Conservation (phyloP, 768 basidiomycete species). For the Rhodotorula graminis region DNA sequence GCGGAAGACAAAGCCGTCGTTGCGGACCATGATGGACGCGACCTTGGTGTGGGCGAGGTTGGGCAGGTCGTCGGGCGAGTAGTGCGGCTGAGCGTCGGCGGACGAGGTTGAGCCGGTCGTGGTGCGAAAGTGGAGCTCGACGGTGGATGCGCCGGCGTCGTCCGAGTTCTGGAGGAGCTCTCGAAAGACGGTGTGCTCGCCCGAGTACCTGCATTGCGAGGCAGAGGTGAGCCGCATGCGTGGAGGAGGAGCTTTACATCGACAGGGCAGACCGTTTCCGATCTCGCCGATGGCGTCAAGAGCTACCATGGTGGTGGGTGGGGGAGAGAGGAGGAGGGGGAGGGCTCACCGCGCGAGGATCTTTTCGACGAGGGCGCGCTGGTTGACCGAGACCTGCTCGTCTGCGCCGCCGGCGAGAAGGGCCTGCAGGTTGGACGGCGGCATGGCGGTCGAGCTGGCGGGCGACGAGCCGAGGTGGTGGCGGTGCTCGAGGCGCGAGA, state of each 20-base stretch:
- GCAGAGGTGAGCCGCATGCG: not conserved
- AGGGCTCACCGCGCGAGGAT: constrained; percentile 3
- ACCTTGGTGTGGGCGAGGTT: constrained; percentile 54
- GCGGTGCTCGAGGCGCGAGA: no score
- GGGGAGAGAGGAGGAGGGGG: no score
- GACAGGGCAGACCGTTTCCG: not conserved
- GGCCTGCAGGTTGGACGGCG: constrained; percentile 4
- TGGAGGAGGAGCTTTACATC: not conserved
- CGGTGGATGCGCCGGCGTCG: constrained; percentile 55
- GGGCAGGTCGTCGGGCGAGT: constrained; percentile 4
- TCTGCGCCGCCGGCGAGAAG: constrained; percentile 27
- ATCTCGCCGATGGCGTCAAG: no score
- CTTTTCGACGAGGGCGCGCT: constrained; percentile 36
- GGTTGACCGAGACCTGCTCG: constrained; percentile 37
- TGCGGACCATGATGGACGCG: constrained; percentile 65
- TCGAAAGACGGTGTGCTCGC: constrained; percentile 80
- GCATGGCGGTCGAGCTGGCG: not conserved
- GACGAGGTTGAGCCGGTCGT: constrained; percentile 8
- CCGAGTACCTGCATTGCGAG: constrained; percentile 65
- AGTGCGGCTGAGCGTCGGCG: not conserved
- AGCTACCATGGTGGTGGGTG: no score
- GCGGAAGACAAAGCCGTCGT: constrained; percentile 77
- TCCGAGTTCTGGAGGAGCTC: constrained; percentile 95
- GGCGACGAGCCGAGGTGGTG: not conserved
- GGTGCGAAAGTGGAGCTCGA: constrained; percentile 76